Percentiles rank a stretch among this genome's conserved stretches.
Conservation (phyloP, 1,284 basidiomycete species). For the Lentinula novae-zelandiae region DNA sequence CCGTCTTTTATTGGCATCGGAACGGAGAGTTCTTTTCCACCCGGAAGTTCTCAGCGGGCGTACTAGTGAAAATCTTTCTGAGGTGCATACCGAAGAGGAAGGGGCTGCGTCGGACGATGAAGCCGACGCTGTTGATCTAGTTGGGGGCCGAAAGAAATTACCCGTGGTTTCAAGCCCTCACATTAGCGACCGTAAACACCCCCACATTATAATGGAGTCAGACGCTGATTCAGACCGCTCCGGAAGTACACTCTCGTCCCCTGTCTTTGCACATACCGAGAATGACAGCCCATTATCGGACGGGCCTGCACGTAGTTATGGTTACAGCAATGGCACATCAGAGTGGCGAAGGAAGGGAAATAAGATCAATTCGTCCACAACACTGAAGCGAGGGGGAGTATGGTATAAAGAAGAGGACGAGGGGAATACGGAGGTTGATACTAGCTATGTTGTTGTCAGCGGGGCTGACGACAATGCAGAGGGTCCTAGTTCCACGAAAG, state of each 20-base stretch:
- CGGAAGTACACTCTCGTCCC: conserved; percentile 25
- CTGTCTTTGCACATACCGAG: conserved; percentile 30
- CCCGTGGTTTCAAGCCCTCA: too few species aligned
- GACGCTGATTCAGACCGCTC: conserved; percentile 13
- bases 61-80: background rate
- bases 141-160: background rate
- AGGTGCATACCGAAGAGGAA: conserved; percentile 4
- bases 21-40: background rate
- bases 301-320: background rate
- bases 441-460: conserved; percentile 11
- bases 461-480: conserved; percentile 1
- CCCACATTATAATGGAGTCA: background rate
- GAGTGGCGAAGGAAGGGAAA: conserved; percentile 3
- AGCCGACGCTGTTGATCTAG: background rate
- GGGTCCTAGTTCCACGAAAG: background rate
- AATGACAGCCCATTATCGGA: conserved; percentile 13
- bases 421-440: conserved; percentile 3
- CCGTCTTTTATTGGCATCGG: background rate
- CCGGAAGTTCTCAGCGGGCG: background rate
- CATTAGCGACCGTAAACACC: background rate
- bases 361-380: background rate
- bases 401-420: conserved; percentile 4
- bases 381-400: background rate
- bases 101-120: conserved; percentile 7
- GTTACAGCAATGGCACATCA: conserved; percentile 69